Evolutionary conservation across 108 stramenopile genomes (phyloP), one percentile per base, ranked within the genome.

Genomic region (Cyclotella kingstonii): DNA sequence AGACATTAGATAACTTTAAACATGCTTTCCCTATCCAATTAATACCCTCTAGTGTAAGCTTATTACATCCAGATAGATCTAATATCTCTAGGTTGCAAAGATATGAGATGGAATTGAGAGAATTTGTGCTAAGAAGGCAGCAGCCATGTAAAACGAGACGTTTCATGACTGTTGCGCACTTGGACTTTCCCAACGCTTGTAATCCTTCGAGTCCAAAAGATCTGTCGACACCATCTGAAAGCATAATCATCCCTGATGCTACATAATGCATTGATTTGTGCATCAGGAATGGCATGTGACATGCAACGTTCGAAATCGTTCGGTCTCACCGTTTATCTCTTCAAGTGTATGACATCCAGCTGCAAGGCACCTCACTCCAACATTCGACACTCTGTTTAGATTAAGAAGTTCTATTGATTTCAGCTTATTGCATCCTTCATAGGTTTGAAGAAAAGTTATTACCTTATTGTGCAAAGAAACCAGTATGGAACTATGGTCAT

Each of bases 221-320:
- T 72, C 74, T 66, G 34, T 76, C 50, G 15, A 72, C 65, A 22
- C 81, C 81, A 47, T 82, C 81, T n/a, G 77, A 70, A 5, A 82
- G 65, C 68, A 79, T 71, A 39, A 45, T 60, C 23, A 82, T 48
- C 3, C 75, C 74, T 25, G 69, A 65, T 28, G 29, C 66, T 67
- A 14, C n/a, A n/a, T 15, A 6, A 31, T 12, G 0, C 11, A 17
- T 18, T 26, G 14, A 50, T 15, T 22, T 10, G 8, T 40, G 19
- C 7, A 40, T 40, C 4, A 5, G 4, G 12, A 33, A 2, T 2
- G 14, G 22, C 10, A 28, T 33, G 25, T 28, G n/a, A n/a, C n/a
- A n/a, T n/a, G n/a, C n/a, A n/a, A n/a, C n/a, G n/a, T n/a, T n/a
- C n/a, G n/a, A n/a, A n/a, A n/a, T n/a, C n/a, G n/a, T n/a, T n/a